Evolutionary conservation across 2,329 filamentous ascomycete genomes (phyloP).

Genomic region (Lasiodiplodia theobromae): DNA sequence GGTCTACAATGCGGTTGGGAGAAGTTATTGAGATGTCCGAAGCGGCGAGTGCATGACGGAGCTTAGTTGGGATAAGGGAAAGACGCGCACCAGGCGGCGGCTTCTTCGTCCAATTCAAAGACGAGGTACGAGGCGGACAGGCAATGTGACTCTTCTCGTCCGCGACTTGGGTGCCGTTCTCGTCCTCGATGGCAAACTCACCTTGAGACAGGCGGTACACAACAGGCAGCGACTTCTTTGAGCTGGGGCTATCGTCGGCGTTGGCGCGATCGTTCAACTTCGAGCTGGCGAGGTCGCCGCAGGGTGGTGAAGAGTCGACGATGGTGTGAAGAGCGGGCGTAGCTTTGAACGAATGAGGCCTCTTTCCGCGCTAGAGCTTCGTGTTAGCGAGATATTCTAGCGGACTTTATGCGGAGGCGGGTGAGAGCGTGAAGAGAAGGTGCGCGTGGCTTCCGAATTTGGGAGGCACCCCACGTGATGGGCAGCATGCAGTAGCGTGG

Average conservation of each 20-base stretch:
- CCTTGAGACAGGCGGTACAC: slow-evolving; percentile 4
- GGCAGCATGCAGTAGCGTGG: not conserved
- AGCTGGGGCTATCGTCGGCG: not conserved
- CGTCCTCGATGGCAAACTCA: not conserved
- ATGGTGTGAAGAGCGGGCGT: not conserved
- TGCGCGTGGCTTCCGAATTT: not conserved
- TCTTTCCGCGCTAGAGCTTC: slow-evolving; percentile 1
- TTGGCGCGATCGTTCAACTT: not conserved
- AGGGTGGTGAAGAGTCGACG: slow-evolving; percentile 14
- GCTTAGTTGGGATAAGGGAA: not conserved
- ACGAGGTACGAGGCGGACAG: slow-evolving; percentile 1
- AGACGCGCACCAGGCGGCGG: slow-evolving; percentile 11
- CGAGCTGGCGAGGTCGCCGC: not conserved
- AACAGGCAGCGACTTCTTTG: slow-evolving; percentile 1
- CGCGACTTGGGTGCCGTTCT: not conserved
- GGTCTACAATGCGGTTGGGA: not conserved
- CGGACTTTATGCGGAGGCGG: not conserved
- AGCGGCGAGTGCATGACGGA: not conserved
- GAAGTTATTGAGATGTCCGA: slow-evolving; percentile 12
- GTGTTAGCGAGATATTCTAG: not conserved
- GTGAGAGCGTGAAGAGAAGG: not conserved
- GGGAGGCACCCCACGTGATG: not conserved
- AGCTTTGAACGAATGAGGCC: not conserved
- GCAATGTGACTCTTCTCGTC: not conserved
- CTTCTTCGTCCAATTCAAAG: slow-evolving; percentile 16